Percentiles rank a stretch among this genome's conserved stretches.
phyloP scores from a whole-genome alignment of 139 green algal species.

The Picochlorum sp. region DNA sequence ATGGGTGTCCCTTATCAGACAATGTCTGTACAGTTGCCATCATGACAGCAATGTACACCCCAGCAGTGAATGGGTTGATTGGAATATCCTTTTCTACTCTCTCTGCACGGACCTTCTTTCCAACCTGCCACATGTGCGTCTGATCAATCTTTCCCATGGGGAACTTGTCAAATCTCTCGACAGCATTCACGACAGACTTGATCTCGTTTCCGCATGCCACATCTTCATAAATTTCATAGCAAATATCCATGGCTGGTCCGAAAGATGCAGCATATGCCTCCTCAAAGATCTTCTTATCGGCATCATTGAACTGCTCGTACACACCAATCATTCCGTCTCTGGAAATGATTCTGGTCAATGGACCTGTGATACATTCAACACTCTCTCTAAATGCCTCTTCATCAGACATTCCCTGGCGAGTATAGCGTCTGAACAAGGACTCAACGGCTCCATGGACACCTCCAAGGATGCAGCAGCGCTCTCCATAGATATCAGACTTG shows the following conservation, averaged over 20 bases:
- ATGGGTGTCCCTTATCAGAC: constrained; percentile 90
- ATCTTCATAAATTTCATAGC: constrained; percentile 97
- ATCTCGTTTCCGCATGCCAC: constrained; percentile 98
- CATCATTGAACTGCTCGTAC: constrained; percentile 73
- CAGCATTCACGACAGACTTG: constrained; percentile 87
- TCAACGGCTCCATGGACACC: constrained; percentile 98
- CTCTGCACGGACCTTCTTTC: constrained; percentile 65
- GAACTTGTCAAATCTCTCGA: constrained; percentile 85
- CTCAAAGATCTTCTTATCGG: constrained; percentile 81
- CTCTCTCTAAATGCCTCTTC: constrained; percentile 95
- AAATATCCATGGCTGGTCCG: constrained; percentile 92
- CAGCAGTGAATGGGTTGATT: constrained; percentile 97
- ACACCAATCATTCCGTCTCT: constrained; percentile 92
- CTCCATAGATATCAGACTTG: constrained; percentile 98
- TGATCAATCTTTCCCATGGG: constrained; percentile 99
- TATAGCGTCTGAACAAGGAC: constrained; percentile 90
- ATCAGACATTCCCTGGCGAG: constrained; percentile 64
- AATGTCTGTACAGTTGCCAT: constrained; percentile 93
- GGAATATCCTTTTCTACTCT: constrained; percentile 83
- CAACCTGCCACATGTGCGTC: constrained; percentile 97
- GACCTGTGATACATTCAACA: constrained; percentile 97
- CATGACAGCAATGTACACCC: constrained; percentile 97
- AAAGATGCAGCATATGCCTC: constrained; percentile 84
- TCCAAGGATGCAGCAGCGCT: constrained; percentile 95
- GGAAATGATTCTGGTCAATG: constrained; percentile 89